Conservation (phyloP, 441 rosid genomes). For the Dalechampia spathulata region DNA sequence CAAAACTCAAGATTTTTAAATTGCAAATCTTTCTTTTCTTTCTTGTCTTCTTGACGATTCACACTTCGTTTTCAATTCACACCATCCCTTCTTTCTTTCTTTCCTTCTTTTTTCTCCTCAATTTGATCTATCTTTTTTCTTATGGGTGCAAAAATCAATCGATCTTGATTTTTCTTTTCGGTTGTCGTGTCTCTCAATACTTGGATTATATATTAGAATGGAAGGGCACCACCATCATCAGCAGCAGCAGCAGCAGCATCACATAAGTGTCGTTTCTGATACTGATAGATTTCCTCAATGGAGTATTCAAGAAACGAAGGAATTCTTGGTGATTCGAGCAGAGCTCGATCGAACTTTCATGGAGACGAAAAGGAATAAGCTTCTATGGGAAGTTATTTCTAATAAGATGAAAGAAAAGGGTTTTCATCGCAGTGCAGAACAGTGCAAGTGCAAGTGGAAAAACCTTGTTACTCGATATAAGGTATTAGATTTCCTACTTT, state of each 20-base stretch:
- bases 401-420: slow-evolving; percentile 71
- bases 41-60: slow-evolving; percentile 40
- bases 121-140: slow-evolving; percentile 10
- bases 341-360: slow-evolving; percentile 80
- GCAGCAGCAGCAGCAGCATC: slow-evolving; percentile 26
- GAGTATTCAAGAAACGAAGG: slow-evolving; percentile 82
- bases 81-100: slow-evolving; percentile 22
- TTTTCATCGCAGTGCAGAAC: slow-evolving; percentile 80
- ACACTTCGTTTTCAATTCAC: slow-evolving; percentile 39
- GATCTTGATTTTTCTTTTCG: not conserved
- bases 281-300: slow-evolving; percentile 94
- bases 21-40: too few relatives aligned
- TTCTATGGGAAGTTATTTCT: slow-evolving; percentile 78
- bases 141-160: too few relatives aligned
- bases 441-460: slow-evolving; percentile 99
- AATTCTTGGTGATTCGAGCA: slow-evolving; percentile 67
- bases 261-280: slow-evolving; percentile 36
- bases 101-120: slow-evolving; percentile 10
- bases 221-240: slow-evolving; percentile 51
- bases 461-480: slow-evolving; percentile 91
- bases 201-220: too few relatives aligned
- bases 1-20: too few relatives aligned
- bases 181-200: too few relatives aligned
- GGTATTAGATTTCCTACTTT: too few relatives aligned
- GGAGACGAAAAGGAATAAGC: slow-evolving; percentile 93